phyloP scores from a whole-genome alignment of 148 eudicot genomes.

The Nepenthes mirabilis region DNA sequence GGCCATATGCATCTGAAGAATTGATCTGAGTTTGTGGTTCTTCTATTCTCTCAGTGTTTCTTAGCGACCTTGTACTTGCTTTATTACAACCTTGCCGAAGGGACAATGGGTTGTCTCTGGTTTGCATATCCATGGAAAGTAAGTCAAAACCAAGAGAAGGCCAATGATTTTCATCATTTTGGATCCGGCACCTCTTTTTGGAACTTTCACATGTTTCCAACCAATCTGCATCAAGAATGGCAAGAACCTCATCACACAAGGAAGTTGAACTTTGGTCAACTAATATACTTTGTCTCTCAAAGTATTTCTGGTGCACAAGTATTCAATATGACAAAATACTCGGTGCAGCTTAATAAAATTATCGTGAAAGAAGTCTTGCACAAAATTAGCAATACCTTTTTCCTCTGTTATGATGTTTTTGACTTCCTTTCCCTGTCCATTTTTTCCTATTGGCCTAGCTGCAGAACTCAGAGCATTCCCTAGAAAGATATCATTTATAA shows the following conservation, averaged over 20 bases:
- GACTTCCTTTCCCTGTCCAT: no score
- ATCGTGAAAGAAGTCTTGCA: no score
- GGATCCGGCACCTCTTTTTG: conserved; percentile 35
- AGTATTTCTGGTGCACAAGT: no score
- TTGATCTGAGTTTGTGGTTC: conserved; percentile 16
- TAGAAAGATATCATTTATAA: no score
- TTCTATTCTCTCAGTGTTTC: conserved; percentile 11
- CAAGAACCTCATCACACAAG: neutral
- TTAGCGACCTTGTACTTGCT: conserved; percentile 3
- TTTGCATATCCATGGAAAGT: conserved; percentile 18
- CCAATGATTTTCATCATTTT: conserved; percentile 13
- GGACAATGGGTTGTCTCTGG: conserved; percentile 14
- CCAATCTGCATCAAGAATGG: conserved; percentile 24
- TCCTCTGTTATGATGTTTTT: no score
- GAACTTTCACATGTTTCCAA: conserved; percentile 18
- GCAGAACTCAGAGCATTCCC: no score
- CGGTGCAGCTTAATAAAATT: no score
- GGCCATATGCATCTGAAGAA: conserved; percentile 11
- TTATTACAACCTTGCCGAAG: conserved; percentile 6
- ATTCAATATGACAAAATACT: no score
- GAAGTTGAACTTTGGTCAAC: neutral
- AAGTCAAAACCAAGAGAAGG: conserved; percentile 13
- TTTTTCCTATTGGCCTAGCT: no score
- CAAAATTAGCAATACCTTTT: no score
- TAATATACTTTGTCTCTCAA: no score